Evolutionary conservation across 495 filamentous ascomycete species (phyloP), one percentile per base, ranked within the genome.

Genomic region (Glarea lozoyensis): DNA sequence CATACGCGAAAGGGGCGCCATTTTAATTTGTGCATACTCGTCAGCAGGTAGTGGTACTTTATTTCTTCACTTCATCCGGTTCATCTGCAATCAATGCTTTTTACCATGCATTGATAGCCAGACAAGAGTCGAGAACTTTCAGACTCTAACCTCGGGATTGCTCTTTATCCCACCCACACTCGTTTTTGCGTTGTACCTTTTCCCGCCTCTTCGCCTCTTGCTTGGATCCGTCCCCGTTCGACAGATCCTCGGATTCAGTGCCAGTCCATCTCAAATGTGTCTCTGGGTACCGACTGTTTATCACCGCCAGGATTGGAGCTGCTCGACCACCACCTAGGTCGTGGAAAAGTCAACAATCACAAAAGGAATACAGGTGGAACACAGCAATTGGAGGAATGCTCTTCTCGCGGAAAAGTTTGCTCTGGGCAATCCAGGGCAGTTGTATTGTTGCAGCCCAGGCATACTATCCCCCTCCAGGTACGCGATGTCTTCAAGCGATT

Each of bases 21-120:
- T 3, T 41, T 49, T 49, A 49, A 49, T 49, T 16, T 49, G 39
- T 38, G 39, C 24, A 49, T 43, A 45, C 37, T 41, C 35, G 37
- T 19, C 36, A 35, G 24, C 42, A 19, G 29, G 20, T 50, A 35
- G 29, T 13, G 30, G 30, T 41, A 44, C 41, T 33, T 39, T 11
- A 50, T 34, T 23, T 35, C 46, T 43, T 18, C n/a, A n/a, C n/a
- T n/a, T 19, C 16, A 35, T 13, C 22, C 10, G 12, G 16, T 3
- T 19, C 35, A 37, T 16, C 35, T 37, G 35, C 35, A 37, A 16
- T 21, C 35, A 29, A 9, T n/a, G 7, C 35, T 9, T 21, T 37
- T n/a, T 37, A n/a, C 35, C 35, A 37, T 37, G 35, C 19, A 7
- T 19, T 16, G 15, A 37, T 37, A 37, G 11, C 35, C 10, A 20